Percentiles rank a stretch among this genome's conserved stretches.
Conservation (phyloP, 1,139 yeast species). For the Cylindricascospora bacillispora region DNA sequence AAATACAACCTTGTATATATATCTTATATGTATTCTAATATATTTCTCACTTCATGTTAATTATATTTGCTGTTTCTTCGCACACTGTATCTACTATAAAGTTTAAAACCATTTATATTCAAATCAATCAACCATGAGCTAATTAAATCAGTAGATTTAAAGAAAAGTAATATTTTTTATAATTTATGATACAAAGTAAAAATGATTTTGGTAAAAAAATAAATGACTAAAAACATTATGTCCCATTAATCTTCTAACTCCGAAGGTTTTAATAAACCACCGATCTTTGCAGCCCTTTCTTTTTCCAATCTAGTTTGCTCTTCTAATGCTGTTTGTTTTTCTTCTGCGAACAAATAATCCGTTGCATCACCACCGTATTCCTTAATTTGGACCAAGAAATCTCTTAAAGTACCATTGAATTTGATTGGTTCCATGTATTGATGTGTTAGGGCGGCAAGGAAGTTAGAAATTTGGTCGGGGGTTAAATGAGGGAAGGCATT, state of each 20-base stretch:
- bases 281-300: slow-evolving; percentile 76
- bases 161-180: too few relatives aligned
- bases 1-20: too few relatives aligned
- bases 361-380: slow-evolving; percentile 89
- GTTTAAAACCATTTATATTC: too few relatives aligned
- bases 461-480: slow-evolving; percentile 66
- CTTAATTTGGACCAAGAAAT: slow-evolving; percentile 90
- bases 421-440: slow-evolving; percentile 62
- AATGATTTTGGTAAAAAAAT: too few relatives aligned
- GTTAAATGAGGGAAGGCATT: slow-evolving; percentile 88
- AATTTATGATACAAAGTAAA: too few relatives aligned
- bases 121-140: too few relatives aligned
- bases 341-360: slow-evolving; percentile 90
- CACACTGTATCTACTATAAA: too few relatives aligned
- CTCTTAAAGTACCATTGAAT: slow-evolving; percentile 81
- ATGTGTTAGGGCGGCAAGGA: slow-evolving; percentile 62
- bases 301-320: slow-evolving; percentile 61
- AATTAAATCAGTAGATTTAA: too few relatives aligned
- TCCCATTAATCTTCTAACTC: slow-evolving; percentile 63
- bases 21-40: too few relatives aligned
- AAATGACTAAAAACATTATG: too few relatives aligned
- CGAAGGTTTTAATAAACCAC: slow-evolving; percentile 92
- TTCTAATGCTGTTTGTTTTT: slow-evolving; percentile 62
- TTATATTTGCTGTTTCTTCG: too few relatives aligned
- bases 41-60: too few relatives aligned